phyloP scores from a whole-genome alignment of 352 stramenopile genomes.

The Globisporangium barbulae region DNA sequence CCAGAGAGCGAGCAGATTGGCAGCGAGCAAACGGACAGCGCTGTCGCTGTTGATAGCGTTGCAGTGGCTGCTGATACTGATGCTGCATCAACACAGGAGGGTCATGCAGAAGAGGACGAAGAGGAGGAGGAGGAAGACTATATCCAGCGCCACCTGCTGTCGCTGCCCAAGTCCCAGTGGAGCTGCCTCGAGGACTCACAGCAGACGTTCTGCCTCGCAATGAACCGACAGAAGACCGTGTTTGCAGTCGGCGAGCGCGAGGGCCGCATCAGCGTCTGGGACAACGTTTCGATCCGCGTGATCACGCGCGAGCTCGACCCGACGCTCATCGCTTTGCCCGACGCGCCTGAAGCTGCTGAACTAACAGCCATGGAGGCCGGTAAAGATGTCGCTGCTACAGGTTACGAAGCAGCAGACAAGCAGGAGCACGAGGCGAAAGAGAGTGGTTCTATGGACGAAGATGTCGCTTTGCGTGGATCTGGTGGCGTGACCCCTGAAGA shows the following conservation, averaged over 20 bases:
- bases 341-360: constrained; percentile 10
- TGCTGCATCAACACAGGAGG: constrained; percentile 3
- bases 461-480: neutral
- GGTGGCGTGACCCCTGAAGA: constrained; percentile 8
- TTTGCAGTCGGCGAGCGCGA: constrained; percentile 77
- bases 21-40: neutral
- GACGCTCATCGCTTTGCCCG: constrained; percentile 50
- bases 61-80: neutral
- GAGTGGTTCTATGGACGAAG: neutral
- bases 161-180: constrained; percentile 45
- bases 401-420: constrained; percentile 2
- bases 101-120: constrained; percentile 20
- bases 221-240: constrained; percentile 61
- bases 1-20: neutral
- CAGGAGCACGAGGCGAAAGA: neutral
- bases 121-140: constrained; percentile 49
- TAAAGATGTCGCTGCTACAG: too few species aligned
- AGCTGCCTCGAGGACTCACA: constrained; percentile 69
- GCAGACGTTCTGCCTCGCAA: constrained; percentile 64
- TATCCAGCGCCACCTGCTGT: constrained; percentile 61
- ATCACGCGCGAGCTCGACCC: constrained; percentile 79
- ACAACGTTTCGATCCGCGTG: constrained; percentile 75
- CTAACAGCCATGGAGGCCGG: neutral
- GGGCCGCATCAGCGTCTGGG: constrained; percentile 78
- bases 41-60: neutral